Percentiles rank a stretch among this genome's conserved stretches.
Evolutionary conservation across 371 early-diverging fungal species (phyloP).

Genomic region (Vairimorpha necatrix): DNA sequence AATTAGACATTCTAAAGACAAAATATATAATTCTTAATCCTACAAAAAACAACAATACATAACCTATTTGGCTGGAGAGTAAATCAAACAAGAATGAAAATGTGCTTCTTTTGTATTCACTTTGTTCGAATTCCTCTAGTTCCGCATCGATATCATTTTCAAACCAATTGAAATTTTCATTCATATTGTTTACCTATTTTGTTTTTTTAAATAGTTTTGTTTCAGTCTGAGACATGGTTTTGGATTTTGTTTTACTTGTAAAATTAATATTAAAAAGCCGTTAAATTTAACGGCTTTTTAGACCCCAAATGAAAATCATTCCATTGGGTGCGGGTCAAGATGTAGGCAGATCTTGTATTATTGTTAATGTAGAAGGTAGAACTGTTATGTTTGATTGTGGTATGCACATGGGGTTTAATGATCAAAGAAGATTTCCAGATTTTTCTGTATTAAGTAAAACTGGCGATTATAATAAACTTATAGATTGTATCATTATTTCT

Average conservation of each 20-base stretch:
- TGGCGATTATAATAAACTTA: conserved; percentile 72
- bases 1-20: conserved; percentile 22
- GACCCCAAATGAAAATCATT: conserved; percentile 55
- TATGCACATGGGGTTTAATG: conserved; percentile 90
- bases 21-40: conserved; percentile 24
- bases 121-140: neutral
- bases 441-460: conserved; percentile 79
- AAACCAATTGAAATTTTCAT: conserved; percentile 23
- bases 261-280: neutral
- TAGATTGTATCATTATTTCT: conserved; percentile 81
- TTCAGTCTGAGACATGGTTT: neutral
- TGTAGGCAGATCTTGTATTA: conserved; percentile 82
- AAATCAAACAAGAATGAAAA: conserved; percentile 6
- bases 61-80: conserved; percentile 1
- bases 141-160: conserved; percentile 8
- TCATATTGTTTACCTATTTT: neutral
- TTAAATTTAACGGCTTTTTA: neutral
- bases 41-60: conserved; percentile 7
- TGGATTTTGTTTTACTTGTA: no score
- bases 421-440: conserved; percentile 88
- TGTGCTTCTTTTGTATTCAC: neutral
- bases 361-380: conserved; percentile 75
- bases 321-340: conserved; percentile 72
- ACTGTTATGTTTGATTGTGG: conserved; percentile 95
- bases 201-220: neutral